Evolutionary conservation across 495 filamentous ascomycete species (phyloP), one percentile per base, ranked within the genome.

Genomic region (Talaromyces thailandensis): DNA sequence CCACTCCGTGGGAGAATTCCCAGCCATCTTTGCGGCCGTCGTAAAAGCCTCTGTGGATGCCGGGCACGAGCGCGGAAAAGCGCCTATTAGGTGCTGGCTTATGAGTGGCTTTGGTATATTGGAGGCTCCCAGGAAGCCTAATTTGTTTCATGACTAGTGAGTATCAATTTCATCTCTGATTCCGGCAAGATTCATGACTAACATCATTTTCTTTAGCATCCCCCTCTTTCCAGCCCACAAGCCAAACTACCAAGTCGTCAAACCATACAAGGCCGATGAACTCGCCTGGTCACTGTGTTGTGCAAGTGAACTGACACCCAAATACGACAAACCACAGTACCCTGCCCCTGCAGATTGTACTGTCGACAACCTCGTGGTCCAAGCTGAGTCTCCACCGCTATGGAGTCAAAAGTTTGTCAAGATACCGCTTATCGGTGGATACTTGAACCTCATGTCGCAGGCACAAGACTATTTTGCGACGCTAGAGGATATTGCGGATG

Each of bases 401-500:
- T 66, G 62, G 51, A 62, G 61, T 24, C 25, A 50, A 2, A 57
- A 62, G 29, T 56, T 70, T 29, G 26, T 58, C 24, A 28, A 58
- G 14, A 62, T 67, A 2, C 71, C 71, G 4, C 28, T 66, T 23
- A 14, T 73, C 29, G 71, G 71, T 31, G 61, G 61, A 0, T 63
- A 64, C 48, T 16, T 68, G 12, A 67, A 66, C 58, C 18, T 64
- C 16, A 25, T 67, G 8, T 48, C 35, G n/a, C 71, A 73, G 56
- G 50, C 45, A 8, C 8, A 48, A 12, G 59, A 53, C 3, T 74
- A 73, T 63, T 60, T 11, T 14, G 67, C 69, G 14, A 60, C 59
- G 3, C 64, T 71, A 18, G 74, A 76, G 48, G 65, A 70, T 35
- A 69, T 70, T 62, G 73, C 71, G 4, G 72, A 76, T 62, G 69